Base-by-base conservation (phyloP, 225 moss, liverwort and hornwort genomes). In the Physcomitrium patens region DNA sequence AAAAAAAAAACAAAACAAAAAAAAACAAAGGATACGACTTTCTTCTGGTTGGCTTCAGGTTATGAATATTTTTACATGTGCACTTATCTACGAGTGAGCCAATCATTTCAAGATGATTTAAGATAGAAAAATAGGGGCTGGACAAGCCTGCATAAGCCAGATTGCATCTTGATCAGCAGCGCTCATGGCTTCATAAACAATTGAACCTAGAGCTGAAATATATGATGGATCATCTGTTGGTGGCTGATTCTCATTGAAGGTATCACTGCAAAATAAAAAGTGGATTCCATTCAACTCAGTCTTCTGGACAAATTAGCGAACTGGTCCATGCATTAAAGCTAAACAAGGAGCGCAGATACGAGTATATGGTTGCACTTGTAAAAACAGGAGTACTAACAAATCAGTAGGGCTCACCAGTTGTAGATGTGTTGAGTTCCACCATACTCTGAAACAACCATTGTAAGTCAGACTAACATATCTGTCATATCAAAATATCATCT, bases 191-290 rank as follows among this genome's bases (percentile, higher is more conserved):
- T 94, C 73, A 69, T 89, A 96, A 67, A 94, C 92, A 31, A 89
- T 87, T 64, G 91, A 84, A 76, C 92, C 94, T 74, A 96, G 90
- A 72, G 83, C 76, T 66, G 92, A 86, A 77, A 96, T 93, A 56
- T 93, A 96, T 45, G 77, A 58, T 56, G 92, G 92, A 81, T 96
- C 89, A 85, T 91, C 77, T 37, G 94, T 91, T 69, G 94, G 94
- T 68, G 94, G 96, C 79, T 84, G 75, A 87, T 96, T 96, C 72
- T 94, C 92, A 70, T 96, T 96, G 78, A 92, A 96, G 17, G 96
- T 96, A 76, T 96, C 96, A 77, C 82, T 86, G 74, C 71, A 79
- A 62, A 79, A 68, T 49, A 22, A 12, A 70, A 59, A 37, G 31
- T 37, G 31, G 7, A 26, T 64, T 54, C 52, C 41, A 60, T 4